Percentiles rank a stretch among this genome's conserved stretches.
Conservation (phyloP, 139 green algal species). For the Chloropicon primus region DNA sequence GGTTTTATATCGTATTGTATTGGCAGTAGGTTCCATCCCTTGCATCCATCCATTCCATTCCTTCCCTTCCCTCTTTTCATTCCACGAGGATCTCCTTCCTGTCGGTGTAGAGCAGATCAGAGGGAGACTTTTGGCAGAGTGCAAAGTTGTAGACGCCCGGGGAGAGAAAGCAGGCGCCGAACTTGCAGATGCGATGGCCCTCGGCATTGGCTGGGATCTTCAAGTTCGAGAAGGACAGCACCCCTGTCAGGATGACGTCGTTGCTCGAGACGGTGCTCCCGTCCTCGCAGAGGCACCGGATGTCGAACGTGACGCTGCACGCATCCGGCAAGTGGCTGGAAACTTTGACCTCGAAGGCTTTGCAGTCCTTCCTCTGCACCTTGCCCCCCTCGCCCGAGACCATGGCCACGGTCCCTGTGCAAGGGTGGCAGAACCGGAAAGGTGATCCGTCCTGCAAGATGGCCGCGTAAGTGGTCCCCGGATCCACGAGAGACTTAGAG, state of each 20-base stretch:
- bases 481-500: too few relatives aligned
- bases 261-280: neutral
- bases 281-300: neutral
- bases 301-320: neutral
- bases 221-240: neutral
- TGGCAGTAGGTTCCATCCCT: too few relatives aligned
- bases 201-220: neutral
- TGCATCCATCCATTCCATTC: too few relatives aligned
- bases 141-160: neutral
- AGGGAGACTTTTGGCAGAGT: too few relatives aligned
- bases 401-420: neutral
- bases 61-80: too few relatives aligned
- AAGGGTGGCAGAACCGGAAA: neutral
- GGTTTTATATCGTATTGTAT: too few relatives aligned
- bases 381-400: neutral
- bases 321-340: neutral
- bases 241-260: neutral
- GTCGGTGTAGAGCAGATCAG: too few relatives aligned
- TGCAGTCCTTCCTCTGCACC: neutral
- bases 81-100: too few relatives aligned
- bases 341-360: neutral
- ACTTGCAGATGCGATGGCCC: neutral
- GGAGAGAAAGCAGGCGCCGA: neutral
- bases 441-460: too few relatives aligned
- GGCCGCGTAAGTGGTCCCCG: too few relatives aligned